Evolutionary conservation across 805 yeast genomes (phyloP).

Genomic region (Pichia pseudocactophila): DNA sequence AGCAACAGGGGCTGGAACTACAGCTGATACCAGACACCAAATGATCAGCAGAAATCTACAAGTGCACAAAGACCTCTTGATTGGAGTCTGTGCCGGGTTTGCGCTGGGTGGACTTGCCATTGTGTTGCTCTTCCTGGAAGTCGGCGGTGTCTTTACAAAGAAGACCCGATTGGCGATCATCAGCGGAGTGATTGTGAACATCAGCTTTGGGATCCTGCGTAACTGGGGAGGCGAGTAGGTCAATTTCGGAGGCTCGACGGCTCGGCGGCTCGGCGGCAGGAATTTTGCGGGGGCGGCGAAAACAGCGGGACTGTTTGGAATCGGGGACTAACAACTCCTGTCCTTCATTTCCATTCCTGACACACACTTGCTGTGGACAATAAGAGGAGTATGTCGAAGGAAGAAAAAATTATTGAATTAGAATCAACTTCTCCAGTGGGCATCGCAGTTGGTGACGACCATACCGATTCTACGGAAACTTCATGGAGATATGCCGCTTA

Average conservation of each 20-base stretch:
- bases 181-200: conserved; percentile 62
- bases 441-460: background rate
- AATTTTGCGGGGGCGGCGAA: too few relatives aligned
- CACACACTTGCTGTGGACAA: too few relatives aligned
- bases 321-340: too few relatives aligned
- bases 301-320: too few relatives aligned
- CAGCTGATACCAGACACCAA: background rate
- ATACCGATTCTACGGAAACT: conserved; percentile 19
- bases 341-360: too few relatives aligned
- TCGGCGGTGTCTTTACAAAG: conserved; percentile 46
- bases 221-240: conserved; percentile 25
- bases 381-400: too few relatives aligned
- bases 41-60: conserved; percentile 17
- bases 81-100: conserved; percentile 68
- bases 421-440: background rate
- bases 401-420: background rate
- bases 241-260: too few relatives aligned
- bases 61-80: conserved; percentile 53
- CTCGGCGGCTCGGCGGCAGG: too few relatives aligned
- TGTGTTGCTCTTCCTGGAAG: conserved; percentile 50
- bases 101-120: conserved; percentile 67
- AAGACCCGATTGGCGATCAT: conserved; percentile 60
- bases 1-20: conserved; percentile 6
- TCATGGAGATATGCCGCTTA: conserved; percentile 70
- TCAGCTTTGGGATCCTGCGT: conserved; percentile 54